A percentile compares a stretch with the other conserved stretches of the same genome.
phyloP scores from a whole-genome alignment of 2,329 filamentous ascomycete genomes.

The Sclerotiophoma versabilis region DNA sequence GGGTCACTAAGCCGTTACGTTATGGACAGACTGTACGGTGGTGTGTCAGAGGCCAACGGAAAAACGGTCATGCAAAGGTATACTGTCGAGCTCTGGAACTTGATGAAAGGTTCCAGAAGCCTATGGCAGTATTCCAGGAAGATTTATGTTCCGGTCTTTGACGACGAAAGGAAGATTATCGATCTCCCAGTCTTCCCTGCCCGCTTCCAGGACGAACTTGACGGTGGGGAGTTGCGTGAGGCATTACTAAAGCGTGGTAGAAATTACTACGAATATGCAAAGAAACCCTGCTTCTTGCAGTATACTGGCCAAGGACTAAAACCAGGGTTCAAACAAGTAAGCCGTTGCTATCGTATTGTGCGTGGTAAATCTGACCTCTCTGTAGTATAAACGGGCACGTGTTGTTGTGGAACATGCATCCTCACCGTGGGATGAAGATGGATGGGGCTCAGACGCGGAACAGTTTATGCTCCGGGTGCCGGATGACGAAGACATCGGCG shows the following conservation, averaged over 20 bases:
- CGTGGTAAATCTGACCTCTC: too few species aligned
- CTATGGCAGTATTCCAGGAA: neutral
- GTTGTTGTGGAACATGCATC: constrained; percentile 1
- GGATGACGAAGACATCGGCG: too few species aligned
- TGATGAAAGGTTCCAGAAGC: neutral
- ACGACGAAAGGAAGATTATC: neutral
- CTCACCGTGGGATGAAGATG: neutral
- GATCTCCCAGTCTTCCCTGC: neutral
- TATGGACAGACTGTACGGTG: constrained; percentile 6
- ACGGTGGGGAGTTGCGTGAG: neutral
- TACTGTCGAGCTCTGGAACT: neutral
- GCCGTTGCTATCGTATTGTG: neutral
- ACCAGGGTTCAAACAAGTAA: neutral
- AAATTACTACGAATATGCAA: neutral
- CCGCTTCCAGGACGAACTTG: neutral
- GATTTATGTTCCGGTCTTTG: neutral
- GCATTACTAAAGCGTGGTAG: neutral
- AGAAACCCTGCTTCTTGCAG: neutral
- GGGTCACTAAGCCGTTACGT: constrained; percentile 14
- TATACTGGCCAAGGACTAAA: neutral
- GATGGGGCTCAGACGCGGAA: neutral
- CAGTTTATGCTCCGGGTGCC: too few species aligned
- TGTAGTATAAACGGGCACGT: constrained; percentile 1
- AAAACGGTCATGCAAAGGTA: neutral
- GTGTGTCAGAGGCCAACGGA: neutral